Evolutionary conservation across 306 rosid species (phyloP), one percentile per base, ranked within the genome.

Genomic region (Acacia melanoxylon): DNA sequence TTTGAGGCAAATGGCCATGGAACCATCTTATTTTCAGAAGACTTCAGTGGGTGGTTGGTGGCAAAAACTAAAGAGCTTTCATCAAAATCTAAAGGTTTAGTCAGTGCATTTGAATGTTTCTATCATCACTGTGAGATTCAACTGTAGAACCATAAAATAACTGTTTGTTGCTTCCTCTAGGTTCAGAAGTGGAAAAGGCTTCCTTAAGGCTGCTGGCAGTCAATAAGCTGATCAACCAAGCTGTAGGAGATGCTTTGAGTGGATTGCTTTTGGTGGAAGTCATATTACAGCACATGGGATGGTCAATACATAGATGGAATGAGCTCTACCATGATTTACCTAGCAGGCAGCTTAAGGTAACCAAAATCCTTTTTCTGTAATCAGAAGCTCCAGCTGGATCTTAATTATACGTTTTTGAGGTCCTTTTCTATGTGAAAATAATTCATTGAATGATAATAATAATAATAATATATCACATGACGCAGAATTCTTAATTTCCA

Each of bases 1-100:
- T 95, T 93, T 81, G 99, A 95, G 84, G 98, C 99, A 87, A 95
- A 95, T 88, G 99, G 99, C 79, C 99, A 93, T 82, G 99, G 99
- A 68, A 92, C 99, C 58, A 62, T 92, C 80, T 78, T 95, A 83
- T 95, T 93, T 86, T 95, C 99, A 4, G 96, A 95, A 82, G 63
- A 78, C 58, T 90, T 88, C 88, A 48, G 77, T 51, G 49, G 22
- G 62, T 83, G 91, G 96, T 86, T 95, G 78, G 89, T 90, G 73
- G 84, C 86, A 83, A 80, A 54, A 84, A 81, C 49, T 31, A 41
- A 76, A 13, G 83, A 83, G 81, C 91, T 92, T 79, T 89, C 90
- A 48, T 74, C 86, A 75, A 84, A 27, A 49, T 85, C 89, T 35
- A 77, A 84, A 86, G 97, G 98, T 95, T 81, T 72, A 40, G 73